These are phyloP conservation scores for Scheffersomyces cryptocercus DNA, from an alignment of 1,139 yeast species.

Conservation along the genomic window DNA sequence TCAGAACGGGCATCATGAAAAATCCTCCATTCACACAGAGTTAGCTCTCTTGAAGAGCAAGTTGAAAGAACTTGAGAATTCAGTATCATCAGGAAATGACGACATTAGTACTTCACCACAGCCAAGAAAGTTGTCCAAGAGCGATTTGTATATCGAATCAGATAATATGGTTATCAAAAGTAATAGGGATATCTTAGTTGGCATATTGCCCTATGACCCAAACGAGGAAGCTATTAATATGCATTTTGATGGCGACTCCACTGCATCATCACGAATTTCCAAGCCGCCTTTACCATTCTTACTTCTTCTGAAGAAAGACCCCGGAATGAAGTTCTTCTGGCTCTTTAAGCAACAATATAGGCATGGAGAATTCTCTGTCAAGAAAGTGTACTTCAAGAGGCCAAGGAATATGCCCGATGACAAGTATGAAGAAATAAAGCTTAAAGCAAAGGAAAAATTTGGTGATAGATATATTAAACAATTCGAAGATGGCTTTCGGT, in stretches of 20 bases:
- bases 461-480: slow-evolving; percentile 13
- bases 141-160: slow-evolving; percentile 1
- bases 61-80: slow-evolving; percentile 8
- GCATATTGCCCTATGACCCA: slow-evolving; percentile 4
- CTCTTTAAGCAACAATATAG: slow-evolving; percentile 6
- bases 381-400: slow-evolving; percentile 8
- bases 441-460: slow-evolving; percentile 8
- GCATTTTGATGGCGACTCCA: slow-evolving; percentile 7
- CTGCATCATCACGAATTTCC: slow-evolving; percentile 1
- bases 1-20: too few relatives aligned
- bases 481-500: slow-evolving; percentile 10
- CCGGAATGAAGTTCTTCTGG: slow-evolving; percentile 17
- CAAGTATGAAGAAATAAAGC: slow-evolving; percentile 2
- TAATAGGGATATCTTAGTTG: slow-evolving; percentile 3
- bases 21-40: slow-evolving; percentile 7
- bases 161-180: slow-evolving; percentile 1
- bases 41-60: slow-evolving; percentile 8
- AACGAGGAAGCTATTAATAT: slow-evolving; percentile 11
- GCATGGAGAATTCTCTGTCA: slow-evolving; percentile 4
- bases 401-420: slow-evolving; percentile 6
- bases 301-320: slow-evolving; percentile 18
- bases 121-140: background rate
- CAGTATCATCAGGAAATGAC: slow-evolving; percentile 2
- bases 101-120: background rate
- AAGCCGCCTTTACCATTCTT: slow-evolving; percentile 13